A percentile compares a stretch with the other conserved stretches of the same genome.
Conservation (phyloP, 78 protist species). For the Protostelium mycophagum region DNA sequence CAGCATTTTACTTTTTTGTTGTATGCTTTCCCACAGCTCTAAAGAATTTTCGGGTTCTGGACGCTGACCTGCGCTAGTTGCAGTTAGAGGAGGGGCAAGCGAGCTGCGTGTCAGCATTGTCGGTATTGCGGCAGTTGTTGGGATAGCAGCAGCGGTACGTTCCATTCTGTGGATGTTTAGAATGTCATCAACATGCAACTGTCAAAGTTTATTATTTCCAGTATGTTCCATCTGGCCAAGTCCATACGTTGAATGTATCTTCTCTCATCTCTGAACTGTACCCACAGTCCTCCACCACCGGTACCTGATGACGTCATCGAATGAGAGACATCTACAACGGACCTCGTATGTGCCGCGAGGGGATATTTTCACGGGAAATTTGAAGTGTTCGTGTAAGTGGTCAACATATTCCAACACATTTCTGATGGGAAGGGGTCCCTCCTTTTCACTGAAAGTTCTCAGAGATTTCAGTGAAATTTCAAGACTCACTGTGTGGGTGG, state of each 20-base stretch:
- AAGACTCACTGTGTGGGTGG: constrained; percentile 11
- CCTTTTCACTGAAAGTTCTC: neutral
- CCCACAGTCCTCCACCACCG: constrained; percentile 9
- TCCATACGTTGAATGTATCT: constrained; percentile 8
- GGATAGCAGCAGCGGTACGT: no score
- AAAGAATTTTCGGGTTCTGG: no score
- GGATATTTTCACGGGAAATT: neutral
- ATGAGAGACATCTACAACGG: no score
- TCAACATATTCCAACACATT: constrained; percentile 14
- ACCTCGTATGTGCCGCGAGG: neutral
- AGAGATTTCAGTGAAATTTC: neutral
- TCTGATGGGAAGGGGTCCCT: neutral
- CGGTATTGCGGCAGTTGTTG: no score
- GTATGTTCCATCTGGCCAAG: constrained; percentile 16
- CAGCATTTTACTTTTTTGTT: no score
- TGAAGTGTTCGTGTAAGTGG: constrained; percentile 41
- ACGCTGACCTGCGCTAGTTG: no score
- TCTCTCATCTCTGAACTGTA: constrained; percentile 20
- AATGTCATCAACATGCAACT: no score
- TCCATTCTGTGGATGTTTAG: no score
- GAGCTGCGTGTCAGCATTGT: no score
- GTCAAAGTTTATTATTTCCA: constrained; percentile 4
- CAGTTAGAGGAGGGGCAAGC: no score
- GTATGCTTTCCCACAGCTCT: no score
- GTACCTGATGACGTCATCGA: constrained; percentile 10